Percentiles rank a stretch among this genome's conserved stretches.
These are phyloP conservation scores for Teratosphaeria epicoccoides DNA, from an alignment of 2,329 filamentous ascomycete species.

Conservation along the genomic window DNA sequence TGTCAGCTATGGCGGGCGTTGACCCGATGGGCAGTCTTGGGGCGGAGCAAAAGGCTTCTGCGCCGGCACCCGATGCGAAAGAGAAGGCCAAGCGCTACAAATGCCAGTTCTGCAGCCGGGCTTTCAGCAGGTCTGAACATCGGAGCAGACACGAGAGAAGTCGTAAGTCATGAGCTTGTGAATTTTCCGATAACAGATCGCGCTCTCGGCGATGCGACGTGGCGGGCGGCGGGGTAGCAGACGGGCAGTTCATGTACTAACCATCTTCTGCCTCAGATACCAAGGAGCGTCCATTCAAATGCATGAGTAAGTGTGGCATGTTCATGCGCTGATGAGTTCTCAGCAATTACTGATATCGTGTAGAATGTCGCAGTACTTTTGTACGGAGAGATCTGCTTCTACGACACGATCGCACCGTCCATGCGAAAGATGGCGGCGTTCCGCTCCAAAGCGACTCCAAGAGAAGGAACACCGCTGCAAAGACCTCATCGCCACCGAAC, in stretches of 20 bases:
- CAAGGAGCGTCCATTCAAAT: conserved; percentile 98
- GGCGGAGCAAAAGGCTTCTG: conserved; percentile 40
- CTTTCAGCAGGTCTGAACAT: conserved; percentile 95
- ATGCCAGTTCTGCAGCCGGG: conserved; percentile 95
- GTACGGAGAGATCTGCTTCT: conserved; percentile 93
- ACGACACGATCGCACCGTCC: conserved; percentile 94
- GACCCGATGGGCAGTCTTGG: conserved; percentile 53
- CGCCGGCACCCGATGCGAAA: conserved; percentile 9
- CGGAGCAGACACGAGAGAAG: conserved; percentile 93
- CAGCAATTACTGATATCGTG: not conserved
- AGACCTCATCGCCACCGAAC: conserved; percentile 37
- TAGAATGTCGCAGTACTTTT: conserved; percentile 87
- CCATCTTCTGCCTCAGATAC: conserved; percentile 54
- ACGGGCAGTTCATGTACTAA: not conserved
- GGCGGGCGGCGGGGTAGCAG: not conserved
- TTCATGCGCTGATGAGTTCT: not conserved
- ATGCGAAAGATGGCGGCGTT: conserved; percentile 93
- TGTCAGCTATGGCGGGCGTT: conserved; percentile 13
- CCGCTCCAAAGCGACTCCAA: conserved; percentile 92
- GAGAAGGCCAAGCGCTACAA: conserved; percentile 88
- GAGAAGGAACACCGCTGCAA: conserved; percentile 46
- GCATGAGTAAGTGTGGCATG: conserved; percentile 48
- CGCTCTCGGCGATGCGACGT: not conserved
- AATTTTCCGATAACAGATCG: conserved; percentile 25
- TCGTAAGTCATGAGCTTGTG: conserved; percentile 52